Evolutionary conservation across 164 flowering plant genomes (phyloP), one percentile per base, ranked within the genome.

Genomic region (Piper longum): DNA sequence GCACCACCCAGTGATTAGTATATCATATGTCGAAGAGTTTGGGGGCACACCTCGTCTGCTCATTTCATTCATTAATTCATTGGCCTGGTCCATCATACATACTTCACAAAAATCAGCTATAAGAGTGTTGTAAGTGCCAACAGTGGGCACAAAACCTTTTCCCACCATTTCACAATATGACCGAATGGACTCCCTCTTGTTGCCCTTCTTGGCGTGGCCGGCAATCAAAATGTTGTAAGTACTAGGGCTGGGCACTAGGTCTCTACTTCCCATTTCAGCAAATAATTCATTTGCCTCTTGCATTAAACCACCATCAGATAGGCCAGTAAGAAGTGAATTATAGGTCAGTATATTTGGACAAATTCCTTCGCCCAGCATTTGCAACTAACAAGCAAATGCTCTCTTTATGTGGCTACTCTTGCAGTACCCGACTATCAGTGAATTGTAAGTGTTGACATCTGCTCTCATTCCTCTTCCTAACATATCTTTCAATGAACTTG

Each of bases 1-100:
- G 73, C 86, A 85, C 87, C 88, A 89, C n/a, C 99, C 96, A 73
- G 78, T 61, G 51, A 93, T 72, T n/a, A 93, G 73, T 63, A 86
- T 83, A 74, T 86, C 83, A 70, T 88, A 90, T 1, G 97, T 88
- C 59, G 91, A 82, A 68, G 89, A 79, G 73, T 78, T 90, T 45
- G 89, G 88, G 2, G 57, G 7, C 2, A 77, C 75, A 3, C 89
- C 95, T 80, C 91, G 80, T 11, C 62, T 59, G 71, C 72, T 77
- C 99, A 93, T 93, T 78, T 90, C 97, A 52, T 80, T 84, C 75
- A 88, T 52, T 60, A 93, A 86, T 74, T 89, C 97, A 64, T 75
- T 80, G 16, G 96, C 97, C 74, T 89, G 92, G 41, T 57, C 71
- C 97, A 93, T 90, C 75, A 75, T 85, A 61, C 87, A 85, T 17